These are phyloP conservation scores for Elsinoe fawcettii DNA, from an alignment of 2,329 filamentous ascomycete species.

Conservation along the genomic window DNA sequence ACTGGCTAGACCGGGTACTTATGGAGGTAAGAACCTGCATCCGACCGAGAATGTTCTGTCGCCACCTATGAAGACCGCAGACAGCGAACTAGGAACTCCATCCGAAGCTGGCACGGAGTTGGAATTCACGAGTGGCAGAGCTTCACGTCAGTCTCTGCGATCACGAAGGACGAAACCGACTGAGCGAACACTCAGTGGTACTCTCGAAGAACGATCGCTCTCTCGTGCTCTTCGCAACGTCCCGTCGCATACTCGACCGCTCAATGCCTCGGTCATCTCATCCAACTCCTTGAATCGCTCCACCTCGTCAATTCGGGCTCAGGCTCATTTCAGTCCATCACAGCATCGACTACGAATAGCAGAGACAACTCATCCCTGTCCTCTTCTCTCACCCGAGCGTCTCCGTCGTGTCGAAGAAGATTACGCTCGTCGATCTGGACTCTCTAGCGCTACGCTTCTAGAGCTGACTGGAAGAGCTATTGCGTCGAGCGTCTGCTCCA, in stretches of 20 bases:
- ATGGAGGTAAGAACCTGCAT: slow-evolving; percentile 77
- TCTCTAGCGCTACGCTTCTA: slow-evolving; percentile 82
- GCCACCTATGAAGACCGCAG: slow-evolving; percentile 29
- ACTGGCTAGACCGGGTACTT: slow-evolving; percentile 42
- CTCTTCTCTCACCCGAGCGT: slow-evolving; percentile 49
- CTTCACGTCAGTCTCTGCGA: slow-evolving; percentile 20
- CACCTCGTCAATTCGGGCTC: slow-evolving; percentile 6
- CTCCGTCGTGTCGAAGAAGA: slow-evolving; percentile 94
- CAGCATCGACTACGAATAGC: not conserved
- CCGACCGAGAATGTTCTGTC: slow-evolving; percentile 88
- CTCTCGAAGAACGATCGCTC: slow-evolving; percentile 11
- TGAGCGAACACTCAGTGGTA: not conserved
- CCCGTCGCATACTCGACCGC: slow-evolving; percentile 5
- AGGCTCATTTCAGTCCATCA: not conserved
- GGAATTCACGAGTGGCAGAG: slow-evolving; percentile 28
- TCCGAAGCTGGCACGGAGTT: slow-evolving; percentile 31
- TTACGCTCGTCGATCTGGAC: slow-evolving; percentile 74
- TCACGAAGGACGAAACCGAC: slow-evolving; percentile 13
- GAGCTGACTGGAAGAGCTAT: slow-evolving; percentile 87
- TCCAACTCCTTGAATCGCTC: slow-evolving; percentile 29
- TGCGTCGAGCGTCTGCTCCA: slow-evolving; percentile 64
- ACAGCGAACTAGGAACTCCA: slow-evolving; percentile 25
- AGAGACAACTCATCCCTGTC: slow-evolving; percentile 45
- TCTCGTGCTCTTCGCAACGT: slow-evolving; percentile 12
- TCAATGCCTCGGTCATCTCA: slow-evolving; percentile 18